A percentile compares a stretch with the other conserved stretches of the same genome.
phyloP scores from a whole-genome alignment of 129 eudicot species.

The Saposhnikovia divaricata region DNA sequence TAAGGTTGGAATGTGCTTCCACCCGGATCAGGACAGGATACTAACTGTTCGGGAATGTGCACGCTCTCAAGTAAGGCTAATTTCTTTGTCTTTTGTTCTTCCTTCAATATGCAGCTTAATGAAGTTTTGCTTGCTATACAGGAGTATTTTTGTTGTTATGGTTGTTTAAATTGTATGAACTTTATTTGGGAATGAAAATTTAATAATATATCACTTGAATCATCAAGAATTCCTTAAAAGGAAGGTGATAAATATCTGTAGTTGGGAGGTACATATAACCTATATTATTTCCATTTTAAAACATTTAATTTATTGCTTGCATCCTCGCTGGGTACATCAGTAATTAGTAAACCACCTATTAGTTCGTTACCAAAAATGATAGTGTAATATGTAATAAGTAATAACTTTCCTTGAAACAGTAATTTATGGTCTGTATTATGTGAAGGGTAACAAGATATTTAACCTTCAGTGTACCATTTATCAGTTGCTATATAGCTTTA shows the following conservation, averaged over 20 bases:
- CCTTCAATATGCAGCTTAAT: background rate
- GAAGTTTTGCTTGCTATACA: background rate
- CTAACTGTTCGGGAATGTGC: constrained; percentile 70
- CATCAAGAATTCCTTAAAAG: background rate
- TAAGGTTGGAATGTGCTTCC: constrained; percentile 69
- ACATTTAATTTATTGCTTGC: background rate
- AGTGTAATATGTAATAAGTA: background rate
- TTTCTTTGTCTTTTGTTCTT: background rate
- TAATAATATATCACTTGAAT: background rate
- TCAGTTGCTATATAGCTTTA: background rate
- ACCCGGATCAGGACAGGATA: constrained; percentile 74
- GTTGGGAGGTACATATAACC: background rate
- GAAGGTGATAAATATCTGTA: background rate
- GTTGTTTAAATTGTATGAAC: background rate
- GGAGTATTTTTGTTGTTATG: background rate
- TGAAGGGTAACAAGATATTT: background rate
- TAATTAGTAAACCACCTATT: background rate
- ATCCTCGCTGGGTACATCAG: background rate
- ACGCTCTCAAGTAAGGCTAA: constrained; percentile 50
- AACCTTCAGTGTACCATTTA: background rate
- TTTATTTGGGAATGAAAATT: background rate
- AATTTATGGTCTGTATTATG: background rate
- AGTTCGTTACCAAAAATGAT: background rate
- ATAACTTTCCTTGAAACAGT: background rate
- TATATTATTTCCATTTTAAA: background rate